Conservation (phyloP, 192 early-diverging fungal species). For the Piromyces finnis region DNA sequence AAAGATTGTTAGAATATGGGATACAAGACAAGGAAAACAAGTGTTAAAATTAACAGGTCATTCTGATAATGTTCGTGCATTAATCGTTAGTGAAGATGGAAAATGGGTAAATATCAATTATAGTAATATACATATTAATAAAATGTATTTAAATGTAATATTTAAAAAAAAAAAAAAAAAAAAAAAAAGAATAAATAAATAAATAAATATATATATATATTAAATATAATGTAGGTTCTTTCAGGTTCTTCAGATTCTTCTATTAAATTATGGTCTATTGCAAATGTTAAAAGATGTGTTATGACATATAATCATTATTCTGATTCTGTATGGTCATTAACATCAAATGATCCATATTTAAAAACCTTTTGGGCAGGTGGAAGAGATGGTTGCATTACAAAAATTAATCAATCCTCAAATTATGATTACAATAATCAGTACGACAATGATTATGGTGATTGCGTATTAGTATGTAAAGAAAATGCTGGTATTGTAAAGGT, state of each 20-base stretch:
- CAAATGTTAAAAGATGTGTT: conserved; percentile 60
- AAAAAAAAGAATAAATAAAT: too few relatives aligned
- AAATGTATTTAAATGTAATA: too few relatives aligned
- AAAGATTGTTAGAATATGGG: conserved; percentile 74
- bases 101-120: conserved; percentile 32
- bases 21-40: conserved; percentile 52
- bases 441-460: conserved; percentile 39
- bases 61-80: conserved; percentile 83
- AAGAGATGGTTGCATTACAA: conserved; percentile 79
- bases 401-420: conserved; percentile 24
- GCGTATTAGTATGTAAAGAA: conserved; percentile 79
- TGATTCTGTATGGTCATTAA: conserved; percentile 80
- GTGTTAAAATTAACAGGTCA: conserved; percentile 73
- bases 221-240: conserved; percentile 42
- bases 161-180: too few relatives aligned
- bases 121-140: too few relatives aligned
- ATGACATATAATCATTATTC: conserved; percentile 74
- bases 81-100: conserved; percentile 75
- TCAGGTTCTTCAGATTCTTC: conserved; percentile 88
- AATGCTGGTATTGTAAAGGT: conserved; percentile 62
- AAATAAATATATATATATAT: too few relatives aligned
- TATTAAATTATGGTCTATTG: conserved; percentile 92
- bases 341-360: conserved; percentile 67
- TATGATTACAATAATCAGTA: conserved; percentile 4
- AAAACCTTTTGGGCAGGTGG: conserved; percentile 83